phyloP scores from a whole-genome alignment of 768 basidiomycete species.

The Xanthoconium stramineum region DNA sequence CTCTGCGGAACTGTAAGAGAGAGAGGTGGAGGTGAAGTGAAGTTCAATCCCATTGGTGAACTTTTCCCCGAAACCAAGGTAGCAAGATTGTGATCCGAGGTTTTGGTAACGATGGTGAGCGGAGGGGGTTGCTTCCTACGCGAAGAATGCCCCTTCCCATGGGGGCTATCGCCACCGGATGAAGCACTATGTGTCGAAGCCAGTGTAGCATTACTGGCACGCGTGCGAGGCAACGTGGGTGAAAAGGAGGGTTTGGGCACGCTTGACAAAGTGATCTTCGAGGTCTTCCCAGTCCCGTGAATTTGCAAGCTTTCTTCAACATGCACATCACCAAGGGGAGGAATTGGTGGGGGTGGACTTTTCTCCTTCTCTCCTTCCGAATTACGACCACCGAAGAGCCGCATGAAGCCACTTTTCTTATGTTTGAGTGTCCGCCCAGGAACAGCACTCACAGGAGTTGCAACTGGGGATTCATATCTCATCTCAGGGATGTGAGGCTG shows the following conservation, averaged over 20 bases:
- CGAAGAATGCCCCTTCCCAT: slow-evolving; percentile 20
- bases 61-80: slow-evolving; percentile 11
- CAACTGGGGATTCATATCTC: slow-evolving; percentile 37
- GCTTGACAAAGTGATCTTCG: slow-evolving; percentile 29
- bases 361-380: slow-evolving; percentile 34
- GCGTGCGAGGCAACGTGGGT: slow-evolving; percentile 30
- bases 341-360: slow-evolving; percentile 54
- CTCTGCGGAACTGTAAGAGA: slow-evolving; percentile 44
- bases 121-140: slow-evolving; percentile 31
- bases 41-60: slow-evolving; percentile 11
- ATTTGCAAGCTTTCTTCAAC: slow-evolving; percentile 21
- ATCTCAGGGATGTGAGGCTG: slow-evolving; percentile 38
- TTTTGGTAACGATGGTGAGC: slow-evolving; percentile 29
- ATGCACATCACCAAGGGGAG: slow-evolving; percentile 42
- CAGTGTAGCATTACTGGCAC: slow-evolving; percentile 15
- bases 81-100: slow-evolving; percentile 14
- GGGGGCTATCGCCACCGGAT: slow-evolving; percentile 10
- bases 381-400: slow-evolving; percentile 59
- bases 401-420: slow-evolving; percentile 82
- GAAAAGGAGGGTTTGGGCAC: slow-evolving; percentile 43
- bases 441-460: slow-evolving; percentile 9
- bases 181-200: slow-evolving; percentile 4
- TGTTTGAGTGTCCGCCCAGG: slow-evolving; percentile 56
- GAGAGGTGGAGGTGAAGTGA: slow-evolving; percentile 2
- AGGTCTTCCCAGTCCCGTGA: slow-evolving; percentile 30